Percentiles rank a stretch among this genome's conserved stretches.
phyloP scores from a whole-genome alignment of 768 basidiomycete species.

The Leccinum pellstonianum region DNA sequence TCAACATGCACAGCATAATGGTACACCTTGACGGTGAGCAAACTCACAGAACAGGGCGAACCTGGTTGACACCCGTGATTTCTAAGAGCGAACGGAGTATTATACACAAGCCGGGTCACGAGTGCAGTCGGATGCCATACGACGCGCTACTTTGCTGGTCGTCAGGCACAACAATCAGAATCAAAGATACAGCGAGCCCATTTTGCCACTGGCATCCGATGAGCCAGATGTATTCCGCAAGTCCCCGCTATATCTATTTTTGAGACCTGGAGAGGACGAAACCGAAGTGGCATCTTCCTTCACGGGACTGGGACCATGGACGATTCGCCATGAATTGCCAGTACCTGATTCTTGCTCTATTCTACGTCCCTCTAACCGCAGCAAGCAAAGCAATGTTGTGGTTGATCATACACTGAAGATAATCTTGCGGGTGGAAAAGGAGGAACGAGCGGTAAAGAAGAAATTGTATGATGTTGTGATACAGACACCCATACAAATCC shows the following conservation, averaged over 20 bases:
- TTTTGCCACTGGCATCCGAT: conserved; percentile 79
- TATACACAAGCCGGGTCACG: conserved; percentile 65
- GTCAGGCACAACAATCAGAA: conserved; percentile 45
- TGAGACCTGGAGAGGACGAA: conserved; percentile 48
- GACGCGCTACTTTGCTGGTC: conserved; percentile 58
- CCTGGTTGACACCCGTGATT: not conserved
- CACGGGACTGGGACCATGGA: conserved; percentile 89
- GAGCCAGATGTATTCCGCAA: conserved; percentile 57
- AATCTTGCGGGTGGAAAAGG: conserved; percentile 78
- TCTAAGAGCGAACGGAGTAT: conserved; percentile 77
- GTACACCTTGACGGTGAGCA: conserved; percentile 77
- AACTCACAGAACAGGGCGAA: not conserved
- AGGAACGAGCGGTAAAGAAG: conserved; percentile 64
- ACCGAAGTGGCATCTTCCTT: conserved; percentile 56
- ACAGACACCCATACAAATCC: conserved; percentile 80
- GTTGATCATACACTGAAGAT: conserved; percentile 80
- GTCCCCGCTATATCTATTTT: conserved; percentile 63
- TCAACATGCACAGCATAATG: conserved; percentile 73
- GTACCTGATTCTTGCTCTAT: conserved; percentile 63
- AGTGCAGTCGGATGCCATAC: conserved; percentile 65
- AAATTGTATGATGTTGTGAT: conserved; percentile 88
- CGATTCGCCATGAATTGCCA: conserved; percentile 63
- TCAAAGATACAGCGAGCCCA: conserved; percentile 52
- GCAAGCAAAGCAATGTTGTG: conserved; percentile 53
- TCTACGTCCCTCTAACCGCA: conserved; percentile 75